Base-by-base conservation (phyloP, 2,329 filamentous ascomycete genomes). In the Trichoderma aggressivum region DNA sequence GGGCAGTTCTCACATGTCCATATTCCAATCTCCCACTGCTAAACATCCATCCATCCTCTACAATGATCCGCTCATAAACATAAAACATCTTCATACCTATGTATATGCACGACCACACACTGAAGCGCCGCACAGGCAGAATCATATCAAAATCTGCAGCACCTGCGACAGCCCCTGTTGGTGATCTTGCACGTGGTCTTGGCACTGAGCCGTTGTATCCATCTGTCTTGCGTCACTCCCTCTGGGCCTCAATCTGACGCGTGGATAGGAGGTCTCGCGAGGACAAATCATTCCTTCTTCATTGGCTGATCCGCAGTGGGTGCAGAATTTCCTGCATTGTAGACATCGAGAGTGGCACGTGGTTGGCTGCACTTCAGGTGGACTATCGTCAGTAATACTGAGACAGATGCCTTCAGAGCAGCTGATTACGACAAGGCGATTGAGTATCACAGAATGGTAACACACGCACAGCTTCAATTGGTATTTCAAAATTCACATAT, bases 211-310 rank as follows among this genome's bases (percentile, higher is more conserved):
- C 30, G 43, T 24, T 26, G 63, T 34, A 66, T 56, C 63, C 63
- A 66, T n/a, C 16, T 3, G 10, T 28, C 63, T 66, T 58, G 63
- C 63, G 63, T 66, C 34, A 58, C 50, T 24, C 43, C 39, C 7
- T 43, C 63, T 65, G 34, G 62, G 62, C 43, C 32, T 65, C 62
- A 55, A 55, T 36, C 62, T 65, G 30, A 66, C 50, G 63, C 34
- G 50, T 24, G 63, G 63, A 66, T 66, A 66, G 63, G 63, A 66
- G 63, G 63, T 66, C 53, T 66, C 63, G 24, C 47, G 21, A 36
- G 47, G 7, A 28, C 16, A n/a, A 11, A 21, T 39, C 21, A 39
- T 36, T n/a, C 11, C 7, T 11, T 6, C 12, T 69, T 62, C 3
- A 53, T 69, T 69, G 66, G 66, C 24, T 39, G 36, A 28, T n/a